Conservation (phyloP, 768 basidiomycete species). For the Leccinellum rugosiceps region DNA sequence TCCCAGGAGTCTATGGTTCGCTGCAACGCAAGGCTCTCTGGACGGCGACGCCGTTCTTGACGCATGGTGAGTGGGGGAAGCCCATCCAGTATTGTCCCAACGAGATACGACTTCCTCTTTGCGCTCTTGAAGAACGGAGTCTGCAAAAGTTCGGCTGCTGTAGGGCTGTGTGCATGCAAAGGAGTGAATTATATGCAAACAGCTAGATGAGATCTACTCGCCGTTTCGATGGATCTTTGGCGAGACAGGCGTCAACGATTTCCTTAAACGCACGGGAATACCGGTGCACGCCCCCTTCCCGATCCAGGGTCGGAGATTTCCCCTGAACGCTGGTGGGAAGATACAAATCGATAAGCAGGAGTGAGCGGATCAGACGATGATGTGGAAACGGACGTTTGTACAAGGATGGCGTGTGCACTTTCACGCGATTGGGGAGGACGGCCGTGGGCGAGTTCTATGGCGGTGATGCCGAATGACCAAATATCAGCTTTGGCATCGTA, state of each 20-base stretch:
- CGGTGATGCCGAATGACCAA: slow-evolving; percentile 97
- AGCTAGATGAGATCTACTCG: slow-evolving; percentile 23
- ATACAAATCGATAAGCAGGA: neutral
- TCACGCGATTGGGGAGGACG: slow-evolving; percentile 82
- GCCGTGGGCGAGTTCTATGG: slow-evolving; percentile 84
- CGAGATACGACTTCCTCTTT: slow-evolving; percentile 77
- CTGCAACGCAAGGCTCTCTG: slow-evolving; percentile 35
- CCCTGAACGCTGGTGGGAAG: slow-evolving; percentile 57
- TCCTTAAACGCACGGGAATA: slow-evolving; percentile 84
- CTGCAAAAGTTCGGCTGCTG: slow-evolving; percentile 72
- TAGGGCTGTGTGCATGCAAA: slow-evolving; percentile 51
- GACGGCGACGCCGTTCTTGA: slow-evolving; percentile 60
- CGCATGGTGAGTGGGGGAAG: slow-evolving; percentile 71
- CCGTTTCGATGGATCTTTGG: slow-evolving; percentile 82
- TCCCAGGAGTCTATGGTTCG: slow-evolving; percentile 80
- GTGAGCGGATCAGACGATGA: neutral
- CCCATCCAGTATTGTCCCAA: slow-evolving; percentile 68
- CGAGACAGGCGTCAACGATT: slow-evolving; percentile 75
- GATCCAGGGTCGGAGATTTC: slow-evolving; percentile 72
- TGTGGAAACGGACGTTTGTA: slow-evolving; percentile 58
- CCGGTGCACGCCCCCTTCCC: slow-evolving; percentile 64
- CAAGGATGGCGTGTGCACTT: slow-evolving; percentile 66
- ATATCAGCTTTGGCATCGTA: slow-evolving; percentile 91
- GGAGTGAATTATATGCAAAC: neutral
- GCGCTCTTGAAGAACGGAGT: slow-evolving; percentile 76